Percentiles rank a stretch among this genome's conserved stretches.
These are phyloP conservation scores for Paracamarosporium sp. DNA, from an alignment of 2,329 filamentous ascomycete genomes.

Conservation along the genomic window DNA sequence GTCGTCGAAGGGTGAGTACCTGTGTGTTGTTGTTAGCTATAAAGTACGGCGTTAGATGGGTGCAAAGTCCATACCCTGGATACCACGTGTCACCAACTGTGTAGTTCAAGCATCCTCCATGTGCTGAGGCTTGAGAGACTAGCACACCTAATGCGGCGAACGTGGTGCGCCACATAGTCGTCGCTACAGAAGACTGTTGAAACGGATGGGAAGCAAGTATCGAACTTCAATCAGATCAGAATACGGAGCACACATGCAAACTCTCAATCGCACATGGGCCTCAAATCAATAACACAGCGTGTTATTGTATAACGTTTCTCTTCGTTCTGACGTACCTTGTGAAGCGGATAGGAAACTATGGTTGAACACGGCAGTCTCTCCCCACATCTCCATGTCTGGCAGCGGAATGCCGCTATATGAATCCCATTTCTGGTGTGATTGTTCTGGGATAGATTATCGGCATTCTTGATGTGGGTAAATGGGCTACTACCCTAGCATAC, in stretches of 20 bases:
- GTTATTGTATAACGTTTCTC: background rate
- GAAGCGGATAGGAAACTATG: background rate
- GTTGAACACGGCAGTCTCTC: background rate
- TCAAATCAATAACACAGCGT: background rate
- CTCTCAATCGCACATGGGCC: background rate
- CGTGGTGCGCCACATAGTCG: conserved; percentile 20
- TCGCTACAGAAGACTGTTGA: background rate
- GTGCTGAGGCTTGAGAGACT: conserved; percentile 20
- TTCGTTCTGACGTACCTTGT: background rate
- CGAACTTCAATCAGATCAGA: background rate
- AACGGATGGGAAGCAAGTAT: background rate
- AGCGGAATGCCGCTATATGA: conserved; percentile 10
- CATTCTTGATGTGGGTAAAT: conserved; percentile 13
- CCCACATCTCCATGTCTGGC: background rate
- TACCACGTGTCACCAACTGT: conserved; percentile 40
- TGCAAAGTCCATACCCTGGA: conserved; percentile 24
- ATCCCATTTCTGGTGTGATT: conserved; percentile 11
- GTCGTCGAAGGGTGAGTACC: conserved; percentile 35
- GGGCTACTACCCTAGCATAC: background rate
- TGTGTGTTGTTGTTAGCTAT: conserved; percentile 6
- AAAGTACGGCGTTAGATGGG: conserved; percentile 2
- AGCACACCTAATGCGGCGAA: conserved; percentile 14
- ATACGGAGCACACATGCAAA: background rate
- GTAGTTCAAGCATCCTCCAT: conserved; percentile 38
- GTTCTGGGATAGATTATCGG: conserved; percentile 8